Base-by-base conservation (phyloP, 2,329 filamentous ascomycete species). In the Plenodomus biglobosus region DNA sequence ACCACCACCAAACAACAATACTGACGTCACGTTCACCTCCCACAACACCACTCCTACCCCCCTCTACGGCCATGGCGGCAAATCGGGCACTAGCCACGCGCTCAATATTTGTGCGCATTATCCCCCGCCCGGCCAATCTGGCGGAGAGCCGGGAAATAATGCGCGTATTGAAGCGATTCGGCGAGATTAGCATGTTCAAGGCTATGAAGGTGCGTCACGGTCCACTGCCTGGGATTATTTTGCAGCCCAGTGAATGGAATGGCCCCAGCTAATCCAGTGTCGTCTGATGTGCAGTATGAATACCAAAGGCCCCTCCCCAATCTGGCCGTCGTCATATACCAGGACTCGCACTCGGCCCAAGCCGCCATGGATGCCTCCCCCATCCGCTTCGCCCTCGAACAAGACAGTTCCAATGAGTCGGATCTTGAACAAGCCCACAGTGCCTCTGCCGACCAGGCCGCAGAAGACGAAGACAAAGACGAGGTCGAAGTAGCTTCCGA, bases 141-240 rank as follows among this genome's bases (percentile, higher is more conserved):
- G 71, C 70, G n/a, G 77, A 80, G 46, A 78, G 75, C 45, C 72
- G 77, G 38, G 73, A 78, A 55, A 73, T 81, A 35, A 63, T 78
- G 36, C 72, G 74, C 32, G 62, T 80, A 43, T 62, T 80, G 44
- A 73, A 77, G 52, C 69, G 72, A 43, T 80, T 77, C 53, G 78
- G 78, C 34, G 75, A 78, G 42, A 68, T 81, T 38, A 73, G 73
- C 53, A 73, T 74, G 54, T 80, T 73, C 66, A 74, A 74, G 54
- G 72, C 71, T 54, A 68, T 80, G 36, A 71, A 66, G 43, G 73
- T 74, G 35, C 13, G 24, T 16, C 18, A 32, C 18, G 10, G 15
- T 17, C 15, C 13, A 6, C 32, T 15, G 5, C 32, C 32, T 35
- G 32, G 4, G 13, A 4, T 15, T 35, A 5, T 4, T 13, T 6